Evolutionary conservation across 768 basidiomycete species (phyloP).

Genomic region (Dictyophora rubrovolvata): DNA sequence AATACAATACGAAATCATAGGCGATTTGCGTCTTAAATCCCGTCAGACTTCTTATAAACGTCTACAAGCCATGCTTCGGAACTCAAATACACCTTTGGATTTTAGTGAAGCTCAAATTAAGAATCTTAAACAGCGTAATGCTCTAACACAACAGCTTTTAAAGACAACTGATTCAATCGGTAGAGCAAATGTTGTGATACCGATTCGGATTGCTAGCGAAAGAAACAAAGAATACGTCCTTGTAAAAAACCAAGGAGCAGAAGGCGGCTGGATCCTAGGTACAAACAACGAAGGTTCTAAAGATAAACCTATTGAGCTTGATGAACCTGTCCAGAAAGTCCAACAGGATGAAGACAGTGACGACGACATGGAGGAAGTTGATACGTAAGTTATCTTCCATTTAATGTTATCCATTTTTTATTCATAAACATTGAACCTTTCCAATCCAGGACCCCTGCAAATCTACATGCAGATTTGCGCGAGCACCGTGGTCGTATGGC

Average conservation of each 20-base stretch:
- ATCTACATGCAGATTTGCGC: constrained; percentile 51
- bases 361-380: constrained; percentile 74
- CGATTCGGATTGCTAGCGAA: constrained; percentile 90
- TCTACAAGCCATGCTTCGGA: constrained; percentile 79
- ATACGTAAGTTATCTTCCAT: constrained; percentile 38
- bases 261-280: constrained; percentile 92
- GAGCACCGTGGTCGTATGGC: constrained; percentile 54
- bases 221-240: constrained; percentile 92
- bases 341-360: constrained; percentile 35
- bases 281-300: constrained; percentile 79
- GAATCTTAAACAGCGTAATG: constrained; percentile 79
- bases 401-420: neutral
- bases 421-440: constrained; percentile 8
- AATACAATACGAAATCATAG: constrained; percentile 96
- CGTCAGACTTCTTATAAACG: constrained; percentile 90
- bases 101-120: constrained; percentile 96
- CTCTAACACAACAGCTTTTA: constrained; percentile 86
- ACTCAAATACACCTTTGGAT: constrained; percentile 75
- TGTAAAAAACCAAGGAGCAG: constrained; percentile 78
- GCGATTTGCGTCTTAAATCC: constrained; percentile 89
- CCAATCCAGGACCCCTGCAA: constrained; percentile 24
- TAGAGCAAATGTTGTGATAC: constrained; percentile 81
- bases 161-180: constrained; percentile 89
- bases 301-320: constrained; percentile 79
- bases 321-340: constrained; percentile 30